Percentiles rank a stretch among this genome's conserved stretches.
These are phyloP conservation scores for Quercus phellos DNA, from an alignment of 331 rosid species.

Conservation along the genomic window DNA sequence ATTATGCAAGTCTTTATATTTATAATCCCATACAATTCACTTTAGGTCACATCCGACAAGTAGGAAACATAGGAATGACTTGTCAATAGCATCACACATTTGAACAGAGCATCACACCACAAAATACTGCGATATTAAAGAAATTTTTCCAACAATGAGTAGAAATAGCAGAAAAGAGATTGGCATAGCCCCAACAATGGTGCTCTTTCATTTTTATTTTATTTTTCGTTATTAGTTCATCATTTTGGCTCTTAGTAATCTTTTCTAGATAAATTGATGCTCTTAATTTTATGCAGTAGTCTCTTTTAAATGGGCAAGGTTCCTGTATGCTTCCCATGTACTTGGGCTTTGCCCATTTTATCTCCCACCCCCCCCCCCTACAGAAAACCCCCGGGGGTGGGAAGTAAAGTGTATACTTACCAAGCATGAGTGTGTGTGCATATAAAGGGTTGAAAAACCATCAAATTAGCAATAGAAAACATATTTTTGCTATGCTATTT, in stretches of 20 bases:
- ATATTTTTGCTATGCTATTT: not conserved
- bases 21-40: not conserved
- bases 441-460: not conserved
- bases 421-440: not conserved
- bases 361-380: too few species aligned
- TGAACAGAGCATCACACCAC: not conserved
- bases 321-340: not conserved
- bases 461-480: not conserved
- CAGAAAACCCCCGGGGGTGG: too few species aligned
- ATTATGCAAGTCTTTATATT: conserved; percentile 11
- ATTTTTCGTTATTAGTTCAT: not conserved
- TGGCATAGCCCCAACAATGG: not conserved
- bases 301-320: not conserved
- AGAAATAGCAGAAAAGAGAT: not conserved
- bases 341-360: not conserved
- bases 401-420: not conserved
- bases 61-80: not conserved
- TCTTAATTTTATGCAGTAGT: not conserved
- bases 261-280: not conserved
- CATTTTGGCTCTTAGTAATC: not conserved
- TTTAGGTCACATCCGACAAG: not conserved
- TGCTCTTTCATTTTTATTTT: not conserved
- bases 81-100: not conserved
- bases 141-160: not conserved
- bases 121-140: not conserved